Evolutionary conservation across 139 green algal genomes (phyloP).

Genomic region (Edaphochlamys debaryana): DNA sequence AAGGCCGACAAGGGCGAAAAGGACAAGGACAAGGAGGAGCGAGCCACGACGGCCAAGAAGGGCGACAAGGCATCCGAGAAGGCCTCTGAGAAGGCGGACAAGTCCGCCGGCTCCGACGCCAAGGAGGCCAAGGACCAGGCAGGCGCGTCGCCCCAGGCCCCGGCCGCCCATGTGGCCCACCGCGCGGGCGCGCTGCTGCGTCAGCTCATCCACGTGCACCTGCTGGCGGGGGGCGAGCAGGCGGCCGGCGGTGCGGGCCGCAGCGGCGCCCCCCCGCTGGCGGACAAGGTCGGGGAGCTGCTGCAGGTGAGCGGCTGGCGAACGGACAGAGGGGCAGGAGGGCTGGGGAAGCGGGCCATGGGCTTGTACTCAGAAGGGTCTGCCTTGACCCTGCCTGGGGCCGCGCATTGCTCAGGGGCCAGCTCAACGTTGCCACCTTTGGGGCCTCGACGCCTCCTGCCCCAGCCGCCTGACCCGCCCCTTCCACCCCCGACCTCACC

Average conservation of each 20-base stretch:
- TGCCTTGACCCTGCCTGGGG: too few species aligned
- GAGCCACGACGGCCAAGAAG: too few species aligned
- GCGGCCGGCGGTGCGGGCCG: not conserved
- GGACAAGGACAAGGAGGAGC: not conserved
- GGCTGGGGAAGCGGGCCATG: too few species aligned
- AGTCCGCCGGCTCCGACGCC: not conserved
- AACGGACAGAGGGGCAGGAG: too few species aligned
- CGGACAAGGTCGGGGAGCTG: slow-evolving; percentile 44
- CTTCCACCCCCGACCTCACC: not conserved
- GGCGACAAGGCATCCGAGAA: not conserved
- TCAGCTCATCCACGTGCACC: slow-evolving; percentile 75
- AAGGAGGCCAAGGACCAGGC: not conserved
- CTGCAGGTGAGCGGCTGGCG: slow-evolving; percentile 49
- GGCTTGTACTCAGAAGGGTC: too few species aligned
- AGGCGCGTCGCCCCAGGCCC: not conserved
- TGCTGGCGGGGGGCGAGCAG: slow-evolving; percentile 54
- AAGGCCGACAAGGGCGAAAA: not conserved
- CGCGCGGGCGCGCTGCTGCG: slow-evolving; percentile 63
- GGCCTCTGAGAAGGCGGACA: not conserved
- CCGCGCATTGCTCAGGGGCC: too few species aligned
- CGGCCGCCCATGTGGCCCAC: not conserved
- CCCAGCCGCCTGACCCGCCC: not conserved
- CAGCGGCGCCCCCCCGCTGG: not conserved
- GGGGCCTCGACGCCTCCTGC: not conserved
- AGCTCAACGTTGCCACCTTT: not conserved